phyloP scores from a whole-genome alignment of 2,329 filamentous ascomycete species.

The Periconia sp. region DNA sequence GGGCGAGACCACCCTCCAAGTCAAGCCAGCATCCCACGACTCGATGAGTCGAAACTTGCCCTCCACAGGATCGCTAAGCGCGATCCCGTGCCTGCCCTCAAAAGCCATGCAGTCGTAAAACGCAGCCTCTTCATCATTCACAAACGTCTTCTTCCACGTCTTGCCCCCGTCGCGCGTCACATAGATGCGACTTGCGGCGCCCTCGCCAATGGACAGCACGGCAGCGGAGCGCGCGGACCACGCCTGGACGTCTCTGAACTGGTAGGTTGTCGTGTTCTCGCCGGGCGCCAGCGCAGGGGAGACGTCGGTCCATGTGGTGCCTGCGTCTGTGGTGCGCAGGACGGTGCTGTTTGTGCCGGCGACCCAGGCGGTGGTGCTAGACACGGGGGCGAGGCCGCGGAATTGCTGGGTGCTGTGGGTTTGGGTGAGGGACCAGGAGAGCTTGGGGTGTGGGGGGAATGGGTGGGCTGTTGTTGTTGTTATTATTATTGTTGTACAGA shows the following conservation, averaged over 20 bases:
- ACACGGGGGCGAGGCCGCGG: conserved; percentile 30
- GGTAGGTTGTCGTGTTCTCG: conserved; percentile 26
- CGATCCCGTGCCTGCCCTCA: conserved; percentile 27
- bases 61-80: conserved; percentile 36
- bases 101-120: conserved; percentile 41
- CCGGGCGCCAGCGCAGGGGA: conserved; percentile 21
- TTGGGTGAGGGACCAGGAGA: conserved; percentile 27
- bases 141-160: conserved; percentile 28
- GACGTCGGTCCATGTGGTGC: conserved; percentile 31
- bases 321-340: conserved; percentile 29
- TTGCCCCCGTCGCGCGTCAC: conserved; percentile 26
- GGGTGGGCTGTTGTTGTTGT: too few species aligned
- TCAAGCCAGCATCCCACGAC: conserved; percentile 29
- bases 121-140: conserved; percentile 28
- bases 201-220: conserved; percentile 32
- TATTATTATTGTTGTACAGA: too few species aligned
- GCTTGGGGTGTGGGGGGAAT: too few species aligned
- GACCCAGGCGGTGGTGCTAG: conserved; percentile 25
- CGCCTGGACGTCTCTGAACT: conserved; percentile 38
- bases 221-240: conserved; percentile 26
- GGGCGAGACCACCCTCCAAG: conserved; percentile 24
- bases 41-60: conserved; percentile 36
- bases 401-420: conserved; percentile 35
- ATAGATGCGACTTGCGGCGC: conserved; percentile 31
- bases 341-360: conserved; percentile 35